phyloP scores from a whole-genome alignment of 305 asterid species.

The Fraxinus sp. region DNA sequence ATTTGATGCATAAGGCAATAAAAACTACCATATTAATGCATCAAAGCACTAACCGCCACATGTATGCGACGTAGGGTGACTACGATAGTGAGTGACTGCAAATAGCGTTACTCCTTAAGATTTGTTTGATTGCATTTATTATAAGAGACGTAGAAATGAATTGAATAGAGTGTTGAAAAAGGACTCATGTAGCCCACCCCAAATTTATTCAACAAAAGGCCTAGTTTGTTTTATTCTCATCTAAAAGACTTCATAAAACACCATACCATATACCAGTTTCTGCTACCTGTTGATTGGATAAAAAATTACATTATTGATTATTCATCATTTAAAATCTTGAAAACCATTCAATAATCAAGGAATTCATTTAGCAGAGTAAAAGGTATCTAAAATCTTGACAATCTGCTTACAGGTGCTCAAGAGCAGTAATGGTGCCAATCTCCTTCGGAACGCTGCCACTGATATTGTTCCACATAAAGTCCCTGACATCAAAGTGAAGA shows the following conservation, averaged over 20 bases:
- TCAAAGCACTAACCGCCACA: neutral
- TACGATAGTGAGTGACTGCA: neutral
- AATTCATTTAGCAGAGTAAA: neutral
- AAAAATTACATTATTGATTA: neutral
- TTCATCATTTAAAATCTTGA: neutral
- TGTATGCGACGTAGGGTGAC: neutral
- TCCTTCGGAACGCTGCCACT: constrained; percentile 67
- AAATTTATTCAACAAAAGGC: neutral
- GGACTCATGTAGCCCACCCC: neutral
- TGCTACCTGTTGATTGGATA: neutral
- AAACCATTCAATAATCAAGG: neutral
- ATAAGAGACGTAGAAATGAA: neutral
- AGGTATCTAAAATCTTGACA: constrained; percentile 4
- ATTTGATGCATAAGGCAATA: neutral
- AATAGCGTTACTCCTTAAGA: neutral
- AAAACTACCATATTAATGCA: no score
- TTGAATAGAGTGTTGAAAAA: neutral
- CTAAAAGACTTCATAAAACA: neutral
- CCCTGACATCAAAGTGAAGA: constrained; percentile 32
- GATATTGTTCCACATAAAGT: constrained; percentile 65
- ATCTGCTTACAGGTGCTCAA: constrained; percentile 43
- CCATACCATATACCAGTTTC: neutral
- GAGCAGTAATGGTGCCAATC: constrained; percentile 55
- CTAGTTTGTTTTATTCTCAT: neutral
- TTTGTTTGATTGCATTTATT: neutral